Base-by-base conservation (phyloP, 108 stramenopile genomes). In the Nitzschia sp. region DNA sequence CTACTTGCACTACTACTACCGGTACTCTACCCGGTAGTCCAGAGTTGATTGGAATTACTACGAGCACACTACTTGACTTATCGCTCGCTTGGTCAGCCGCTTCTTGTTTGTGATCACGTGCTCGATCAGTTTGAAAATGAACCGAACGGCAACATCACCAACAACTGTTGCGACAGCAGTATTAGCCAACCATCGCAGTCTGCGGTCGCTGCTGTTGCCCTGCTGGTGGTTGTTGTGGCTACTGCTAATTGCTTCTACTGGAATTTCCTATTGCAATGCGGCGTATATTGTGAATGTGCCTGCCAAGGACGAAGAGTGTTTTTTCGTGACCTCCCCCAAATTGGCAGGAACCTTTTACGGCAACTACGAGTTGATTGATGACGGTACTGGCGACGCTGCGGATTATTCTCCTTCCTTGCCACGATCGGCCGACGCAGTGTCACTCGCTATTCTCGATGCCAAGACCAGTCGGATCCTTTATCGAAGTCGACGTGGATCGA, bases 281-380 rank as follows among this genome's bases (percentile, higher is more conserved):
- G 58, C 75, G 5, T 69, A 69, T 52, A 46, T 69, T 25, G 56
- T 69, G 44, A 59, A 33, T 11, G 25, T 76, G 17, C 66, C 68
- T 8, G 47, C 75, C 9, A 35, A 63, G 9, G 68, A 76, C 26
- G 75, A 76, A 58, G 61, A 69, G 48, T 76, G 75, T 33, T 65
- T 48, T 27, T 31, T 34, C 22, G 46, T 62, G n/a, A 28, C 68
- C 16, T 36, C 63, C 1, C 65, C 65, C 28, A 35, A 44, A 21
- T 34, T 54, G 1, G 35, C 55, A 19, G 63, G 57, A n/a, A 68
- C 60, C 1, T 32, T 75, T 3, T 32, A 45, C 54, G 73, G 73
- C 16, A 68, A 75, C 48, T 76, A 69, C 38, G 75, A 76, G 26
- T 31, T 64, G 33, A 44, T 76, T 23, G 68, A 76, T 53, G 75